Evolutionary conservation across 2,329 filamentous ascomycete species (phyloP).

Genomic region (Byssochlamys sp.): DNA sequence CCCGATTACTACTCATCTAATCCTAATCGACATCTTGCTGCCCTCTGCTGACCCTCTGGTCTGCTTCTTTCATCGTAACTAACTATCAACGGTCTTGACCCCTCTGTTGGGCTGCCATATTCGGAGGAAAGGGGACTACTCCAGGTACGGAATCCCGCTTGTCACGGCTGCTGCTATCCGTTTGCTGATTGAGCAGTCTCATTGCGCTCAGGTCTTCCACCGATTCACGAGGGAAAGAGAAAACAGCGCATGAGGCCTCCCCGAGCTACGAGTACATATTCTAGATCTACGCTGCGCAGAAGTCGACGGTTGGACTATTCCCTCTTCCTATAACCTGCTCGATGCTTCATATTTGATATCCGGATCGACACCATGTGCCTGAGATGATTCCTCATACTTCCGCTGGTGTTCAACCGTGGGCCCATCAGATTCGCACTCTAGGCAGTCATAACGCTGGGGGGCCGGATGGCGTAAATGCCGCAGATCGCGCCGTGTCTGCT

Average conservation of each 20-base stretch:
- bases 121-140: background rate
- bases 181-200: background rate
- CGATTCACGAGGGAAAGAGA: background rate
- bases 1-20: background rate
- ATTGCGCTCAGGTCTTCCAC: background rate
- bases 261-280: background rate
- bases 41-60: background rate
- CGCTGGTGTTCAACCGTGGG: conserved; percentile 31
- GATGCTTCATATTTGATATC: conserved; percentile 9
- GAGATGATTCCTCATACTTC: conserved; percentile 35
- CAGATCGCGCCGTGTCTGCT: conserved; percentile 14
- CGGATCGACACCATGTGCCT: conserved; percentile 27
- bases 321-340: conserved; percentile 10
- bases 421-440: conserved; percentile 22
- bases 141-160: background rate
- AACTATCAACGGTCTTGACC: background rate
- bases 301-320: background rate
- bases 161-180: background rate
- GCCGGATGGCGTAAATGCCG: conserved; percentile 16
- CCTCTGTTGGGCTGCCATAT: background rate
- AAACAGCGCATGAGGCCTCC: background rate
- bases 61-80: background rate
- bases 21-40: conserved; percentile 2
- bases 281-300: background rate
- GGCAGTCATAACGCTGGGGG: conserved; percentile 19